A percentile compares a stretch with the other conserved stretches of the same genome.
Conservation (phyloP, 2,329 filamentous ascomycete species). For the Colletotrichum tabaci region DNA sequence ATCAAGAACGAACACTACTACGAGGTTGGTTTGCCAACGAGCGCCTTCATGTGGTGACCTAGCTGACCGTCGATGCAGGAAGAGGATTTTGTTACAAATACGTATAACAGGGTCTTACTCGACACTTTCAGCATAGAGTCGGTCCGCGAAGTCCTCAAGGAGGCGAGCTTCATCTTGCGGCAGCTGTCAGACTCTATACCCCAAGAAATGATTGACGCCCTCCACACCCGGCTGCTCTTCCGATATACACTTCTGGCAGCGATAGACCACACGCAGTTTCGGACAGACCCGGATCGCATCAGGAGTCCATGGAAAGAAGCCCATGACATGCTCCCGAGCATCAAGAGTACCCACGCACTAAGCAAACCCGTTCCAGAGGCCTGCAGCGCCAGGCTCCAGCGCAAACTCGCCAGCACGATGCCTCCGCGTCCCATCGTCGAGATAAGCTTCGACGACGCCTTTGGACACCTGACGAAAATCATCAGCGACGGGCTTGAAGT, state of each 20-base stretch:
- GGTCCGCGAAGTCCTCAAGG: slow-evolving; percentile 68
- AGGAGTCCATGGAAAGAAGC: slow-evolving; percentile 68
- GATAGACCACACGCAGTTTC: slow-evolving; percentile 63
- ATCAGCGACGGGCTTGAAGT: slow-evolving; percentile 81
- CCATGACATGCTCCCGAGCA: slow-evolving; percentile 63
- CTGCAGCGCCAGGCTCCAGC: slow-evolving; percentile 91
- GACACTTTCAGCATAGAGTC: slow-evolving; percentile 71
- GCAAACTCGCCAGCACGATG: slow-evolving; percentile 93
- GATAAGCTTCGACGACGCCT: slow-evolving; percentile 79
- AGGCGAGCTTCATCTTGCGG: slow-evolving; percentile 68
- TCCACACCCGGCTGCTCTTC: slow-evolving; percentile 76
- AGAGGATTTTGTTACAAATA: slow-evolving; percentile 95
- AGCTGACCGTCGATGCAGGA: slow-evolving; percentile 72
- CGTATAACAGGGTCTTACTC: slow-evolving; percentile 86
- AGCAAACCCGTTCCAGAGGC: slow-evolving; percentile 79
- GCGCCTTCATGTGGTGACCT: not conserved
- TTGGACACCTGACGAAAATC: slow-evolving; percentile 77
- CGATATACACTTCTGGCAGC: slow-evolving; percentile 74
- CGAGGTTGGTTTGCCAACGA: slow-evolving; percentile 72
- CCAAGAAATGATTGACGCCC: slow-evolving; percentile 64
- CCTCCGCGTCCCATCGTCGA: slow-evolving; percentile 92
- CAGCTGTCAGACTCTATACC: slow-evolving; percentile 56
- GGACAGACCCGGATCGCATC: slow-evolving; percentile 61
- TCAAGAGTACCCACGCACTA: slow-evolving; percentile 73
- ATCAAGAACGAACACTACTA: slow-evolving; percentile 91